A percentile compares a stretch with the other conserved stretches of the same genome.
Evolutionary conservation across 2,329 filamentous ascomycete genomes (phyloP).

Genomic region (Fusarium sp.): DNA sequence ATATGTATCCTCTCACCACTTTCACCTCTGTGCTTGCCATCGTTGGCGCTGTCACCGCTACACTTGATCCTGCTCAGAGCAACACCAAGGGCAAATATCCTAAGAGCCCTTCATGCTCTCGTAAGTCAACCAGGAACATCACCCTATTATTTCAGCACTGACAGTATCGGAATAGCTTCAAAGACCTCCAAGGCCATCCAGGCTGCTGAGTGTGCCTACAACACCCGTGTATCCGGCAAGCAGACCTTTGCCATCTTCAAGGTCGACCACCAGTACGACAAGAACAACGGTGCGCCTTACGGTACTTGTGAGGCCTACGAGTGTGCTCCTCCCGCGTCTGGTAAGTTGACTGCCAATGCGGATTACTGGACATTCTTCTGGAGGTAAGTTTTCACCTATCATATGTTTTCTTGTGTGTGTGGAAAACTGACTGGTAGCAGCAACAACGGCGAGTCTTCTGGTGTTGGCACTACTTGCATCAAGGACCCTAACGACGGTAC

Average conservation of each 20-base stretch:
- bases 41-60: slow-evolving; percentile 41
- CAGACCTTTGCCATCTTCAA: slow-evolving; percentile 48
- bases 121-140: slow-evolving; percentile 2
- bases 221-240: slow-evolving; percentile 45
- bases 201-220: slow-evolving; percentile 46
- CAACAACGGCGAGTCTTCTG: slow-evolving; percentile 38
- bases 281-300: slow-evolving; percentile 45
- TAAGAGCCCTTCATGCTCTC: slow-evolving; percentile 36
- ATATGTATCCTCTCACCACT: slow-evolving; percentile 42
- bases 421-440: slow-evolving; percentile 19
- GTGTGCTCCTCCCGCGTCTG: slow-evolving; percentile 36
- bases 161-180: slow-evolving; percentile 18
- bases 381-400: slow-evolving; percentile 23
- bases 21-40: slow-evolving; percentile 41
- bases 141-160: neutral
- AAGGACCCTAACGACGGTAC: slow-evolving; percentile 42
- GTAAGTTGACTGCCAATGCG: slow-evolving; percentile 24
- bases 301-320: slow-evolving; percentile 43
- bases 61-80: slow-evolving; percentile 43
- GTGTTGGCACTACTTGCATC: slow-evolving; percentile 46
- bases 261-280: slow-evolving; percentile 45
- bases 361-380: slow-evolving; percentile 50
- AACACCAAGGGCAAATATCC: slow-evolving; percentile 47
- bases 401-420: neutral
- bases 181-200: slow-evolving; percentile 46